phyloP scores from a whole-genome alignment of 1,139 yeast species.

The Kodamaea alishanica region DNA sequence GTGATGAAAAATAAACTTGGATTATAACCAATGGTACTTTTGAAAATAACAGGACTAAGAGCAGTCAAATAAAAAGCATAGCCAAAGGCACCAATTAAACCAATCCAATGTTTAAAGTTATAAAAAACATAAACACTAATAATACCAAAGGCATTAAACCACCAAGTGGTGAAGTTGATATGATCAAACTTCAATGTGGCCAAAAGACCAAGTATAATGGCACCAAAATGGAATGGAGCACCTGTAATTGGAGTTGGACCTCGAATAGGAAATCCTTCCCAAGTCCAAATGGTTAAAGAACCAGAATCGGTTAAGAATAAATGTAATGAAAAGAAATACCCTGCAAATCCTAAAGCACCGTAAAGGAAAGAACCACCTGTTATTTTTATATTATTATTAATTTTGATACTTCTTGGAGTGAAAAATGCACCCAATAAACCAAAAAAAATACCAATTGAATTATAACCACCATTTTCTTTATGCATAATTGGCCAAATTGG shows the following conservation, averaged over 20 bases:
- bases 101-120: constrained; percentile 68
- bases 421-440: constrained; percentile 63
- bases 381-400: constrained; percentile 4
- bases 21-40: constrained; percentile 52
- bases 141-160: constrained; percentile 38
- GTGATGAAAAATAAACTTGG: constrained; percentile 57
- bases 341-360: constrained; percentile 73
- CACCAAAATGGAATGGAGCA: constrained; percentile 63
- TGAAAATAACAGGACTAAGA: constrained; percentile 61
- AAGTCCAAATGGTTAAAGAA: constrained; percentile 82
- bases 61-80: constrained; percentile 63
- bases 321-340: constrained; percentile 66
- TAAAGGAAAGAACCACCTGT: constrained; percentile 41
- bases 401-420: constrained; percentile 29
- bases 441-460: constrained; percentile 62
- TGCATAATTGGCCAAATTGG: constrained; percentile 98
- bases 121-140: constrained; percentile 50
- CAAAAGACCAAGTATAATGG: constrained; percentile 55
- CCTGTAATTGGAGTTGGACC: constrained; percentile 94
- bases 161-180: constrained; percentile 20
- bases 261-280: constrained; percentile 86
- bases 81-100: constrained; percentile 70
- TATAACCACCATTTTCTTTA: constrained; percentile 80
- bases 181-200: constrained; percentile 20
- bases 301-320: constrained; percentile 81